Evolutionary conservation across 257 asterid genomes (phyloP).

Genomic region (Pogostemon cablin): DNA sequence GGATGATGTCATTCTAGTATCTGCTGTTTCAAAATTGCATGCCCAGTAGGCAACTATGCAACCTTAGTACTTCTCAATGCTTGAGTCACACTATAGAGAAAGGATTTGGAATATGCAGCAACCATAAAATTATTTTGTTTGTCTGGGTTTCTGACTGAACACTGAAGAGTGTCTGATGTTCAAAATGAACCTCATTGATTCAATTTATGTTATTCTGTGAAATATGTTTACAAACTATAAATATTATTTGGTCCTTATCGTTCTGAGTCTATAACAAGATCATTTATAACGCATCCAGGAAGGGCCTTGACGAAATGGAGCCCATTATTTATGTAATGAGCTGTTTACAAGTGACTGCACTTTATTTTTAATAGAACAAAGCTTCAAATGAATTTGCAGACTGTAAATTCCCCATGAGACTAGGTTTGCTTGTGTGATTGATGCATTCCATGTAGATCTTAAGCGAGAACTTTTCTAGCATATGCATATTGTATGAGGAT

Average conservation of each 20-base stretch:
- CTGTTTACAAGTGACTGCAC: not conserved
- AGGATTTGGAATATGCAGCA: constrained; percentile 10
- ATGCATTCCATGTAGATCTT: too few species aligned
- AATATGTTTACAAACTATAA: not conserved
- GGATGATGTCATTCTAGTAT: not conserved
- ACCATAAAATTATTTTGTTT: not conserved
- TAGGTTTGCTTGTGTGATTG: too few species aligned
- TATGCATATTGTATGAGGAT: too few species aligned
- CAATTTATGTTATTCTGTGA: not conserved
- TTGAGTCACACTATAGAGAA: not conserved
- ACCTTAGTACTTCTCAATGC: not conserved
- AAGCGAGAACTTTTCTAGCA: too few species aligned
- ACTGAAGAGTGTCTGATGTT: not conserved
- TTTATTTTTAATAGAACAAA: not conserved
- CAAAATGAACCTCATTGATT: not conserved
- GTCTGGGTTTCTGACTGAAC: not conserved
- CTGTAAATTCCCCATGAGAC: too few species aligned
- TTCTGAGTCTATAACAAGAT: constrained; percentile 13
- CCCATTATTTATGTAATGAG: not conserved
- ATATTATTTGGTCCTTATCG: constrained; percentile 12
- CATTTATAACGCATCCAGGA: not conserved
- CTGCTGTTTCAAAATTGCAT: constrained; percentile 13
- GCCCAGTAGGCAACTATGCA: not conserved
- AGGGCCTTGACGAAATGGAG: not conserved
- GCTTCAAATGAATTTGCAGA: not conserved